Evolutionary conservation across 257 asterid species (phyloP).

Genomic region (Solanum paucissectum): DNA sequence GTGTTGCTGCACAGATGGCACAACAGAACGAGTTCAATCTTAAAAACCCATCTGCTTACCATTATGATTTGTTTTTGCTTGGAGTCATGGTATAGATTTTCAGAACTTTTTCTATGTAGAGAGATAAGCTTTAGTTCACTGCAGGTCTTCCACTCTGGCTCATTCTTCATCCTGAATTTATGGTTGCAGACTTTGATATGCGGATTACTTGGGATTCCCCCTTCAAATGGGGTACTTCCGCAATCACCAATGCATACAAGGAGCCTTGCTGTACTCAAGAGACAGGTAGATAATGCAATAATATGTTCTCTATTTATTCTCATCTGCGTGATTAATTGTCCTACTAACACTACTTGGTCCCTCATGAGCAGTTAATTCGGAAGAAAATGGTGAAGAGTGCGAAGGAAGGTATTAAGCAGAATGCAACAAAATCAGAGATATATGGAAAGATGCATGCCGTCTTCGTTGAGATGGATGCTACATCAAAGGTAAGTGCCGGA

Average conservation of each 20-base stretch:
- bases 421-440: constrained; percentile 75
- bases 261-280: constrained; percentile 89
- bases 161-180: background rate
- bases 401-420: constrained; percentile 59
- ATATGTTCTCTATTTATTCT: background rate
- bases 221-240: constrained; percentile 97
- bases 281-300: constrained; percentile 44
- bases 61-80: constrained; percentile 62
- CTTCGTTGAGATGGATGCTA: constrained; percentile 74
- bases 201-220: constrained; percentile 95
- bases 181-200: constrained; percentile 70
- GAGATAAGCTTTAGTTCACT: background rate
- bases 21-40: constrained; percentile 85
- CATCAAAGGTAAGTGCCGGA: constrained; percentile 39
- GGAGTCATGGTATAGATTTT: constrained; percentile 58
- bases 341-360: background rate
- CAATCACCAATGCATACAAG: constrained; percentile 98
- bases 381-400: constrained; percentile 79
- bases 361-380: constrained; percentile 43
- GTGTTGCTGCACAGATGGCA: constrained; percentile 90
- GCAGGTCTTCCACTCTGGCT: background rate
- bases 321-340: background rate
- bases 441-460: constrained; percentile 85
- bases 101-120: background rate
- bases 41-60: constrained; percentile 81